Evolutionary conservation across 1,284 basidiomycete species (phyloP), one percentile per base, ranked within the genome.

Genomic region (Psilocybe mexicana): DNA sequence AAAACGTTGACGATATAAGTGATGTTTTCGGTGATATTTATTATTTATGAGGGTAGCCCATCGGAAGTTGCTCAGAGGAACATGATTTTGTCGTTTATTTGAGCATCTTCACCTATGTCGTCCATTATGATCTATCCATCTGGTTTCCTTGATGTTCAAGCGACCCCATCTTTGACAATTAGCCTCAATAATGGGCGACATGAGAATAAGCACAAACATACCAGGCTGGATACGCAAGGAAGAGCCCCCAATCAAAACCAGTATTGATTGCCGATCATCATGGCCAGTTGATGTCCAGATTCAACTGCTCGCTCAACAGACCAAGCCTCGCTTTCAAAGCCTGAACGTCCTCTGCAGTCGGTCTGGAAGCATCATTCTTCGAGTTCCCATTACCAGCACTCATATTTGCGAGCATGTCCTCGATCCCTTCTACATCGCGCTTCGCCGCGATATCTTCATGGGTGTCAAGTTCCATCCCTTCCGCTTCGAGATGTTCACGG

Each of bases 401-500:
- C 65, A 86, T 67, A 43, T 71, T 70, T 2, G 73, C 72, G 61
- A 86, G 69, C 78, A 84, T 77, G 63, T 86, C 82, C 65, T 86
- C 84, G 56, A 86, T 64, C 1, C 70, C 71, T 65, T 86, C 85
- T 69, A 85, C 73, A 54, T 79, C 71, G 52, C 74, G 69, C 63
- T 79, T 82, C 56, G 78, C 76, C 51, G 70, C 70, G 33, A 82
- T 57, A 59, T 79, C 79, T 54, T 81, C 79, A 57, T 75, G 73
- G 53, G 68, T 67, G 26, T 74, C 73, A 55, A 76, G 60, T n/a
- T 69, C 71, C 30, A 75, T 72, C 2, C 66, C 64, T 38, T 71
- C 69, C 23, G 62, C 61, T 46, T 76, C 79, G 12, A 85, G 70
- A 69, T 91, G 89, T 59, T 86, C 80, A 48, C 77, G 76, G 3